Conservation (phyloP, 441 rosid species). For the Euphorbia celastroides region DNA sequence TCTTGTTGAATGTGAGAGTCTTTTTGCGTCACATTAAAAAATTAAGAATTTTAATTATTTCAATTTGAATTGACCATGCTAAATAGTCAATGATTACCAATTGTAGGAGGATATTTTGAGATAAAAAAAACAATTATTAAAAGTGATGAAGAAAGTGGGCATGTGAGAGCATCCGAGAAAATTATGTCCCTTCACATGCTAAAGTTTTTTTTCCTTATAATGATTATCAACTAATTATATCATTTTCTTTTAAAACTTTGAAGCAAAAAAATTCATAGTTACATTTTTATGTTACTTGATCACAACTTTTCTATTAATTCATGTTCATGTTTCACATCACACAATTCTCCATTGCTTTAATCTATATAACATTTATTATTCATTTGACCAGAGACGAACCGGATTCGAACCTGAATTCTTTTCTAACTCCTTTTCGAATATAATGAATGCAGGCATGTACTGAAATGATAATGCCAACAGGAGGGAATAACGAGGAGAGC, state of each 20-base stretch:
- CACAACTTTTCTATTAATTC: not conserved
- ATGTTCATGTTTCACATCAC: not conserved
- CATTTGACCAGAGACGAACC: too few relatives aligned
- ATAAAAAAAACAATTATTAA: too few relatives aligned
- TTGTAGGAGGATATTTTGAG: not conserved
- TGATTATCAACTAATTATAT: not conserved
- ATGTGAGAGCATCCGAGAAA: constrained; percentile 18
- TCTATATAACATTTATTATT: too few relatives aligned
- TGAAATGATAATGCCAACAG: constrained; percentile 52
- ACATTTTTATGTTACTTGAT: not conserved
- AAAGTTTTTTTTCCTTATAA: not conserved
- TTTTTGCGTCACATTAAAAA: too few relatives aligned
- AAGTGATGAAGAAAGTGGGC: not conserved
- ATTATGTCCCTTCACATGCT: constrained; percentile 16
- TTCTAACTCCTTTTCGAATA: too few relatives aligned
- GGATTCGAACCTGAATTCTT: too few relatives aligned
- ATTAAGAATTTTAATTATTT: too few relatives aligned
- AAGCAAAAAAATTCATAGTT: not conserved
- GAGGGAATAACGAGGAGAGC: constrained; percentile 36
- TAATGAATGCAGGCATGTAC: constrained; percentile 43
- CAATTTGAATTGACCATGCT: too few relatives aligned
- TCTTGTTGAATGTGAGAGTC: too few relatives aligned
- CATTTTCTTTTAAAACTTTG: not conserved
- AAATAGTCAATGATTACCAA: not conserved
- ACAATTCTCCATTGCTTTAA: not conserved